Evolutionary conservation across 2,329 filamentous ascomycete species (phyloP).

Genomic region (Ophiostoma sp.): DNA sequence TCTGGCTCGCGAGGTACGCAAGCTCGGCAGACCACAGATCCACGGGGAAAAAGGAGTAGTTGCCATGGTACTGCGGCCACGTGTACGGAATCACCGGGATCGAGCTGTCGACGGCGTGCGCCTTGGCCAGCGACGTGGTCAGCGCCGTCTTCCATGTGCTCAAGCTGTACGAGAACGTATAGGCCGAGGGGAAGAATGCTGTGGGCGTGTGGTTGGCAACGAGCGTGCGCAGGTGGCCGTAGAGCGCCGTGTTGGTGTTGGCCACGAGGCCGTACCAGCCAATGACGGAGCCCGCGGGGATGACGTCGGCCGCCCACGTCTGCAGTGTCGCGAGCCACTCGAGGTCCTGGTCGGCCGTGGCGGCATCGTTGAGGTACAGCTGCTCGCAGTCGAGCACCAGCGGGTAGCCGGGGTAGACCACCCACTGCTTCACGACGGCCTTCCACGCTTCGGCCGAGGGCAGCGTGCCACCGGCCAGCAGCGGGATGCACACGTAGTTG

Average conservation of each 20-base stretch:
- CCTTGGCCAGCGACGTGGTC: neutral
- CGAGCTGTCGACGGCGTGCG: constrained; percentile 1
- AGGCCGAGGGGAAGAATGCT: constrained; percentile 22
- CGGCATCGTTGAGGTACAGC: constrained; percentile 17
- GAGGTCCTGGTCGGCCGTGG: constrained; percentile 18
- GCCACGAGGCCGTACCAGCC: constrained; percentile 15
- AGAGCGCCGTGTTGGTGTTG: constrained; percentile 20
- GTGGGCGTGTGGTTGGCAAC: constrained; percentile 23
- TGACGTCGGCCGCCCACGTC: constrained; percentile 18
- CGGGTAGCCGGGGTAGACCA: constrained; percentile 21
- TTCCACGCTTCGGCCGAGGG: constrained; percentile 17
- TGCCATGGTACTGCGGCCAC: constrained; percentile 23
- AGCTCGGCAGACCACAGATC: constrained; percentile 13
- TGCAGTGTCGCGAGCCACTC: constrained; percentile 16
- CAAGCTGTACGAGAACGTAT: constrained; percentile 19
- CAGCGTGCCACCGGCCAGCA: neutral
- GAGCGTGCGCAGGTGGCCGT: constrained; percentile 19
- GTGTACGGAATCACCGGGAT: constrained; percentile 17
- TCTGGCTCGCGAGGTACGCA: neutral
- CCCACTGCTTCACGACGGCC: constrained; percentile 17
- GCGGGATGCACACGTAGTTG: constrained; percentile 18
- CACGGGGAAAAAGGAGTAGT: constrained; percentile 21
- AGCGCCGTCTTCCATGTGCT: constrained; percentile 16
- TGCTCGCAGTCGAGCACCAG: constrained; percentile 23
- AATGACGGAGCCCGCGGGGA: constrained; percentile 10